Base-by-base conservation (phyloP, 768 basidiomycete species). In the Russula lepida region DNA sequence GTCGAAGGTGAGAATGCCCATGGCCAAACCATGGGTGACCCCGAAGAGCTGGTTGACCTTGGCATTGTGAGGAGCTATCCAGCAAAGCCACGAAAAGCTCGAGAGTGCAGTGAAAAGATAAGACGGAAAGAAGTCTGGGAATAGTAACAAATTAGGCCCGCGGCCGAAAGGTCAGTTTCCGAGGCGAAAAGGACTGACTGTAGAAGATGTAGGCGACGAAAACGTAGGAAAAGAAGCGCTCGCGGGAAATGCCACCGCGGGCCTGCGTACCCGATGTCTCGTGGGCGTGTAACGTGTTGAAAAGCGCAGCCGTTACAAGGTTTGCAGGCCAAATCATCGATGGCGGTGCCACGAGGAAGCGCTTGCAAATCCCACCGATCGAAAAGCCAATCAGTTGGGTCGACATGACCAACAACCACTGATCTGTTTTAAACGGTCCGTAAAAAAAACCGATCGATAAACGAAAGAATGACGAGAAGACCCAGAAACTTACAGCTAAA, bases 1-100 rank as follows among this genome's bases (percentile, higher is more conserved):
- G 66, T 92, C 89, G 69, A 92, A 89, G 33, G 88, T 88, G 68
- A 90, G 71, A 62, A 89, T 68, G 64, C 85, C 84, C 85, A 90
- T 88, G 17, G 71, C 68, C n/a, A 71, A 53, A 21, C 68, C 68
- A 33, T 57, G 58, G n/a, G 68, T 65, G 60, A 83, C 83, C 35
- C 89, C 89, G 64, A 92, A 91, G 68, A 91, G 72, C 68, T 87
- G 83, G 71, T 90, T 92, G 68, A 92, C 79, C 51, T 72, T 75
- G 53, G 85, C 65, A 65, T 89, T 86, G 51, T 85, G 64, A 0
- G 89, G 90, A 1, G 75, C 84, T 54, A 92, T 89, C 89, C 82
- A 83, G 67, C 77, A 78, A 2, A 80, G 75, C 78, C 79, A 81
- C 21, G 75, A 73, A 69, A 79, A 73, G 57, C 43, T 60, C n/a